Evolutionary conservation across 129 eudicot genomes (phyloP).

Genomic region (Flaveria bidentis): DNA sequence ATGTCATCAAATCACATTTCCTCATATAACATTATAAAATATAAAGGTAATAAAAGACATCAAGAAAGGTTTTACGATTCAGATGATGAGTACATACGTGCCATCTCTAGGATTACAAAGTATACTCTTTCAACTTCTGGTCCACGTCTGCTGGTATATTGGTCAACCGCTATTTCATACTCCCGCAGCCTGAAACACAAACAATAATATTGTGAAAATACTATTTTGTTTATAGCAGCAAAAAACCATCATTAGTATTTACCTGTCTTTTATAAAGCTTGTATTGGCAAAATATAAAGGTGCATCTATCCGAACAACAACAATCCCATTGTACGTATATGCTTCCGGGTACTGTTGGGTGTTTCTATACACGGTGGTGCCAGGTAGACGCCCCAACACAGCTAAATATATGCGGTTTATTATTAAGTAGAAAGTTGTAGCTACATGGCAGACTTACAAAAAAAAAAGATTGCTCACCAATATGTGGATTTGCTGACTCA

Average conservation of each 20-base stretch:
- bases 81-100: constrained; percentile 62
- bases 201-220: neutral
- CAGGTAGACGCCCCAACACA: constrained; percentile 99
- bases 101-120: constrained; percentile 86
- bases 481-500: constrained; percentile 98
- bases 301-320: constrained; percentile 95
- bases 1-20: neutral
- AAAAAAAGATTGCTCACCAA: constrained; percentile 56
- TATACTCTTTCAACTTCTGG: constrained; percentile 81
- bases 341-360: constrained; percentile 92
- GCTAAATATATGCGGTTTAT: constrained; percentile 45
- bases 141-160: constrained; percentile 57
- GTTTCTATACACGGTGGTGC: constrained; percentile 94
- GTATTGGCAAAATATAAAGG: constrained; percentile 97
- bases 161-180: constrained; percentile 66
- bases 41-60: neutral
- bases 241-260: constrained; percentile 20
- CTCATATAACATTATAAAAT: neutral
- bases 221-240: constrained; percentile 4
- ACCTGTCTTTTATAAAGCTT: constrained; percentile 98
- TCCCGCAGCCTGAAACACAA: constrained; percentile 71
- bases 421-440: neutral
- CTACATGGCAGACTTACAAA: constrained; percentile 10
- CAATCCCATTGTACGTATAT: constrained; percentile 84
- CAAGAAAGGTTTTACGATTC: neutral